A percentile compares a stretch with the other conserved stretches of the same genome.
Evolutionary conservation across 352 stramenopile genomes (phyloP).

Genomic region (Phytophthora cactorum): DNA sequence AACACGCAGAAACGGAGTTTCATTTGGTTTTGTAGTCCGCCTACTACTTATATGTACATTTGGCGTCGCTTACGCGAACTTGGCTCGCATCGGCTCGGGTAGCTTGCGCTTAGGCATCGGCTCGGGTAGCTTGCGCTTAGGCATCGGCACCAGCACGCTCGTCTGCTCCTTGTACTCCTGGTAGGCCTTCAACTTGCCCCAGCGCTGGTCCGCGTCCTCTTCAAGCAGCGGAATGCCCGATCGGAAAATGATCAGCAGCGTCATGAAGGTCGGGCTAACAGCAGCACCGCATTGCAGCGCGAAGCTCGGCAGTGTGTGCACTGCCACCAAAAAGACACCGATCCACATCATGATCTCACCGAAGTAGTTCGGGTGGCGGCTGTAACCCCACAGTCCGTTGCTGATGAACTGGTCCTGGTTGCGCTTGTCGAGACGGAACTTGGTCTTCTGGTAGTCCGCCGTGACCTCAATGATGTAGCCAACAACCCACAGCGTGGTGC

Average conservation of each 20-base stretch:
- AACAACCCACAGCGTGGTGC: slow-evolving; percentile 56
- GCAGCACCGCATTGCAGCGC: slow-evolving; percentile 48
- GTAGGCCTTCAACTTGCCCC: slow-evolving; percentile 65
- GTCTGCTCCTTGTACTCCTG: slow-evolving; percentile 81
- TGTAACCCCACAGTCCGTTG: slow-evolving; percentile 87
- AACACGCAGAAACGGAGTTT: too few species aligned
- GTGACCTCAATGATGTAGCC: slow-evolving; percentile 79
- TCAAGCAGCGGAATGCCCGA: slow-evolving; percentile 86
- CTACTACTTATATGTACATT: slow-evolving; percentile 5
- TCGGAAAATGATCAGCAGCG: slow-evolving; percentile 68
- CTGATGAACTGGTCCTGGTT: slow-evolving; percentile 87
- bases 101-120: slow-evolving; percentile 34
- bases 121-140: slow-evolving; percentile 15
- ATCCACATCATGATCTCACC: slow-evolving; percentile 93
- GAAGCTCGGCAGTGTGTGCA: slow-evolving; percentile 48
- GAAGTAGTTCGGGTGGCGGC: slow-evolving; percentile 94
- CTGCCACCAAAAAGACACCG: slow-evolving; percentile 59
- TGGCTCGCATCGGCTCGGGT: not conserved
- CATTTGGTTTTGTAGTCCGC: too few species aligned
- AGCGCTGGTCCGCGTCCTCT: slow-evolving; percentile 72
- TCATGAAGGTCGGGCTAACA: slow-evolving; percentile 73
- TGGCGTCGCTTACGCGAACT: slow-evolving; percentile 9
- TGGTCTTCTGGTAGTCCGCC: slow-evolving; percentile 84
- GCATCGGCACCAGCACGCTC: slow-evolving; percentile 60
- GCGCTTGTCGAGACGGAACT: slow-evolving; percentile 62